Evolutionary conservation across 768 basidiomycete species (phyloP).

Genomic region (Termitomyces sp.): DNA sequence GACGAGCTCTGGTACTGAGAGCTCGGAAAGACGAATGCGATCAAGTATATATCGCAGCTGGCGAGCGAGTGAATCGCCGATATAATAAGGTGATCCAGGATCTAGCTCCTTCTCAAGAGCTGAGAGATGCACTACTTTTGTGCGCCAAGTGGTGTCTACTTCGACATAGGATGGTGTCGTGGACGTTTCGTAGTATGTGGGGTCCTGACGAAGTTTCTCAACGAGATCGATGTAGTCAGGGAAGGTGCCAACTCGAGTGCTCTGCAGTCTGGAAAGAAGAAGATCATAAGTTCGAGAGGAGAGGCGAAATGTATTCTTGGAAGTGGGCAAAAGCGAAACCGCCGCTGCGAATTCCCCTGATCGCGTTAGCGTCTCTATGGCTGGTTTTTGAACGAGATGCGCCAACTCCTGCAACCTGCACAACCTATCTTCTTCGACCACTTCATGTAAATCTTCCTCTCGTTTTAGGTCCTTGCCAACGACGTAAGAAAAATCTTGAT

Average conservation of each 20-base stretch:
- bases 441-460: background rate
- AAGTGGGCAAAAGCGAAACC: conserved; percentile 36
- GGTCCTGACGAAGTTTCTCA: conserved; percentile 12
- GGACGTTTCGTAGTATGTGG: background rate
- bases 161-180: background rate
- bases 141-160: too few relatives aligned
- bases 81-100: conserved; percentile 1
- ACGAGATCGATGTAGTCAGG: conserved; percentile 13
- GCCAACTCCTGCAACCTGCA: conserved; percentile 7
- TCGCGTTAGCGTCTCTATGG: conserved; percentile 34
- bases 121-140: background rate
- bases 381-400: conserved; percentile 25
- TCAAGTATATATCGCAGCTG: conserved; percentile 1
- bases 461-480: background rate
- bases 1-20: conserved; percentile 23
- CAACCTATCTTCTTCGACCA: background rate
- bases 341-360: conserved; percentile 35
- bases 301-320: conserved; percentile 24
- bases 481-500: conserved; percentile 17
- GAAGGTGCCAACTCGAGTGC: conserved; percentile 3
- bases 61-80: conserved; percentile 5
- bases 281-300: conserved; percentile 29
- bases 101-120: background rate
- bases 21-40: background rate
- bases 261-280: conserved; percentile 21